A percentile compares a stretch with the other conserved stretches of the same genome.
Evolutionary conservation across 176 grass and related monocot genomes (phyloP).

Genomic region (sorghum (Sorghum bicolor)): DNA sequence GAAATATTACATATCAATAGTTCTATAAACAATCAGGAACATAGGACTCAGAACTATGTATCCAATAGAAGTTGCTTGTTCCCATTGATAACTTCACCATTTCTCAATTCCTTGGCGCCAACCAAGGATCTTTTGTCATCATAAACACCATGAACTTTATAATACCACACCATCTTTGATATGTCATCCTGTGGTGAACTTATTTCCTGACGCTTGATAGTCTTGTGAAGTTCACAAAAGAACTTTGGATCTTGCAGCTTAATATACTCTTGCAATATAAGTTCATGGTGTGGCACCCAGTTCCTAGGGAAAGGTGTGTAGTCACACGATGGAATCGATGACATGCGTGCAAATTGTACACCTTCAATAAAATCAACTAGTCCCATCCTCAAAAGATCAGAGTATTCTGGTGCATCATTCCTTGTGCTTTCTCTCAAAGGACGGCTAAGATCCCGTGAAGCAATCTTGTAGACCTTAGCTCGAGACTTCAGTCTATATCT

Average conservation of each 20-base stretch:
- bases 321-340: conserved; percentile 83
- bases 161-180: conserved; percentile 76
- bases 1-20: conserved; percentile 8
- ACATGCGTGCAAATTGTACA: conserved; percentile 86
- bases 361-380: conserved; percentile 91
- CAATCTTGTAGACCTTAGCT: conserved; percentile 94
- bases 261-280: conserved; percentile 76
- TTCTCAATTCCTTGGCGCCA: conserved; percentile 24
- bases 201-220: conserved; percentile 62
- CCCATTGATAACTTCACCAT: conserved; percentile 9
- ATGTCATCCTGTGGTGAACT: conserved; percentile 77
- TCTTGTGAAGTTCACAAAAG: conserved; percentile 77
- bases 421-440: conserved; percentile 76
- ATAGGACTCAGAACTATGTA: conserved; percentile 34
- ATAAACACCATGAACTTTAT: conserved; percentile 82
- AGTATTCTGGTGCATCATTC: conserved; percentile 88
- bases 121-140: conserved; percentile 40
- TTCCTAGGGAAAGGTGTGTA: conserved; percentile 86
- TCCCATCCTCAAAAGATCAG: conserved; percentile 94
- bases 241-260: conserved; percentile 92
- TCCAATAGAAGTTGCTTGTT: conserved; percentile 46
- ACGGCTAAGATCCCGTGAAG: conserved; percentile 84
- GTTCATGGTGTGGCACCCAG: conserved; percentile 83
- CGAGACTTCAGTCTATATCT: conserved; percentile 94
- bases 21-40: conserved; percentile 8